phyloP scores from a whole-genome alignment of 495 filamentous ascomycete species.

The Tuber umbilicatum region DNA sequence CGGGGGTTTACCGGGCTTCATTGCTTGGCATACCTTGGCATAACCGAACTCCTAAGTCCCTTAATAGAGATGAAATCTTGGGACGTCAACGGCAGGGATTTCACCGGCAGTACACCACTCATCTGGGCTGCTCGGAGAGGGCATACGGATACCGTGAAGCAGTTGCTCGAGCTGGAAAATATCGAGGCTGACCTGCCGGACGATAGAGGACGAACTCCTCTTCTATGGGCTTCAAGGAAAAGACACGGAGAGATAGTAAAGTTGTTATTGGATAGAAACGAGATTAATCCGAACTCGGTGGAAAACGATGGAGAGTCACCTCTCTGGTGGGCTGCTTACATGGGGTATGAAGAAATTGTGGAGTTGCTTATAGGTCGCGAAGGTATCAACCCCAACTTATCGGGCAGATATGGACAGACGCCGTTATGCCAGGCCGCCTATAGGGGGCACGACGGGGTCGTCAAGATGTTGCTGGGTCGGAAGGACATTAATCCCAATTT shows the following conservation, averaged over 20 bases:
- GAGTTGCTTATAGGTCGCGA: neutral
- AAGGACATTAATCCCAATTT: neutral
- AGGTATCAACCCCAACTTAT: slow-evolving; percentile 1
- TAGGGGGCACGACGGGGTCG: neutral
- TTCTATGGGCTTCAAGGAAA: neutral
- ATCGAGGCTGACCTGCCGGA: neutral
- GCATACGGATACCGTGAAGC: neutral
- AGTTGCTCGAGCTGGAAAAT: neutral
- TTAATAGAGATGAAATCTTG: neutral
- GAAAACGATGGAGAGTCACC: neutral
- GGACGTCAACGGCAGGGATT: neutral
- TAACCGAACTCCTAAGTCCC: neutral
- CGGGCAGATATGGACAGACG: neutral
- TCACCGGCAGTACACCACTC: neutral
- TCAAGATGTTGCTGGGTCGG: neutral
- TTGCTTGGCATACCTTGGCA: neutral
- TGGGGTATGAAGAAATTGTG: slow-evolving; percentile 6
- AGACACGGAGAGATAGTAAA: neutral
- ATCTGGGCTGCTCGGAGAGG: neutral
- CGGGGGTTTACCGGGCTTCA: slow-evolving; percentile 1
- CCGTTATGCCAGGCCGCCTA: neutral
- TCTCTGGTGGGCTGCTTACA: slow-evolving; percentile 1
- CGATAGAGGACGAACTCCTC: neutral
- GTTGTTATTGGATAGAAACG: neutral
- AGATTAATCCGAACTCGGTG: neutral